Evolutionary conservation across 805 yeast genomes (phyloP), one percentile per base, ranked within the genome.

Genomic region (Cyberlindnera maclurae): DNA sequence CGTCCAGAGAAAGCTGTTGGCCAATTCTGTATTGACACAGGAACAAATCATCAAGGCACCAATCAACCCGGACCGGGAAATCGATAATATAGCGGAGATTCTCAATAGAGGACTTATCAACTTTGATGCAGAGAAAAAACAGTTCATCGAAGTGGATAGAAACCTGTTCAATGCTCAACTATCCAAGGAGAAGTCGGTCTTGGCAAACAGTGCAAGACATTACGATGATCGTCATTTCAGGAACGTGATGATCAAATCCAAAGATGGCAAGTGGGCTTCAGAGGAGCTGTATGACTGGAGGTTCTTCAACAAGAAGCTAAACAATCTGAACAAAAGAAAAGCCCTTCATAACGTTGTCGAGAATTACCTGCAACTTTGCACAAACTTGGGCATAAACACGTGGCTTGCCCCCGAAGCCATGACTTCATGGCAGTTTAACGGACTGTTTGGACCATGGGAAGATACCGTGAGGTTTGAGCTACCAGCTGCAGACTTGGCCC

Each of bases 221-320:
- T 39, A 51, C n/a, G 50, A 51, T 29, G 52, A 57, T 15, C 51
- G 52, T 26, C 61, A 65, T 44, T 64, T 62, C 44, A 44, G 58
- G 38, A 54, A 64, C 38, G 56, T 55, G 11, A 34, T 46, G 12
- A 45, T 60, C 12, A 51, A 58, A 55, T 47, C 64, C 49, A 51
- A 68, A 65, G 41, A 63, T 40, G 56, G 52, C 1, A 43, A 45
- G 26, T 52, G 62, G 48, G 50, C 50, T 4, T 58, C 55, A 11
- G 62, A 56, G 28, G 58, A 68, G 59, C 64, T 57, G 38, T 79
- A 78, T 49, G 87, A 80, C 55, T 78, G 84, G 82, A 66, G 85
- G 42, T 79, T 77, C 48, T 80, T 78, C 66, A 69, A 67, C 46
- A 55, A 61, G 35, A 58, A 66, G 29, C 56, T 68, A n/a, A 49